Base-by-base conservation (phyloP, 225 moss, liverwort and hornwort genomes). In the Marchantia paleacea region DNA sequence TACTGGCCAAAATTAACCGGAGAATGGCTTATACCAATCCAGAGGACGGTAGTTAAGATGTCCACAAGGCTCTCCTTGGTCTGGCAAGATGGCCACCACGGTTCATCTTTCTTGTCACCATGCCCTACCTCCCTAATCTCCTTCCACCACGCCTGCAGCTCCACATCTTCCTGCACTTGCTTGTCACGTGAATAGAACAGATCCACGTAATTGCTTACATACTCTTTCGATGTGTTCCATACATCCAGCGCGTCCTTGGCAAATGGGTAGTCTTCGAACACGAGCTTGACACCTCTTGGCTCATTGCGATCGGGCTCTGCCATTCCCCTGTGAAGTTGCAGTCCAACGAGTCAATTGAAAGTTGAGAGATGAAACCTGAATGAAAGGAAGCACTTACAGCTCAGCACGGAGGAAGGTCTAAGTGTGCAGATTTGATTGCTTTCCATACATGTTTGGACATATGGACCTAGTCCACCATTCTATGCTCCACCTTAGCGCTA, bases 141-240 rank as follows among this genome's bases (percentile, higher is more conserved):
- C 6, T 64, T 86, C 94, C 94, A 94, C 91, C 91, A 94, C 49
- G 19, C 80, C 58, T 91, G 92, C 0, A 94, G 90, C 83, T 94
- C 94, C 7, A 9, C 47, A 78, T 94, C 94, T 10, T 69, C 47
- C 28, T 63, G 54, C n/a, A 94, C 88, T 3, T 78, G 81, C 12
- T 30, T 11, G 84, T 92, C 89, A 20, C 76, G 75, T 20, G 68
- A 39, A 85, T 94, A 94, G 65, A 82, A 89, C 3, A 91, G 81
- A 8, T 67, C 78, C 20, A 90, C 81, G 31, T 91, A 90, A 53
- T 88, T 85, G 7, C 55, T 69, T 28, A 87, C 76, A 75, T 86
- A 92, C 13, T 76, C 76, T 72, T 88, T 88, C 20, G 90, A 62
- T 70, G 91, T 90, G 2, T 68, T 86, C 92, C 92, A 94, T 3